Evolutionary conservation across 2,329 filamentous ascomycete species (phyloP).

Genomic region (Lecanoromycetidae sp.): DNA sequence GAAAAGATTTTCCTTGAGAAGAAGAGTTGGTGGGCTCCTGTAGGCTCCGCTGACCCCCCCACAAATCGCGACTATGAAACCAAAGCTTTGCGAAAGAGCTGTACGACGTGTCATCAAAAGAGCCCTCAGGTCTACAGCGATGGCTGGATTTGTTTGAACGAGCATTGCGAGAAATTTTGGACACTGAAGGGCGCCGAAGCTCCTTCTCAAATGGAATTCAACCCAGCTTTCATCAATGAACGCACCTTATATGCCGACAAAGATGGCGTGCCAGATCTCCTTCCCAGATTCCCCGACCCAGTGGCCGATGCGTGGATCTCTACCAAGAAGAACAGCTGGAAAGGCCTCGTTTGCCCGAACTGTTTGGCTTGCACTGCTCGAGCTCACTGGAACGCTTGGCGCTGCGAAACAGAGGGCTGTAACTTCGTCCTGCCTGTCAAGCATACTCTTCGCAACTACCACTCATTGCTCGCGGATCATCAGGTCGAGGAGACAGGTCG

Average conservation of each 20-base stretch:
- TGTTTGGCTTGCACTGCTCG: conserved; percentile 53
- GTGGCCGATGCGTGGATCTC: background rate
- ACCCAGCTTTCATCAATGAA: conserved; percentile 44
- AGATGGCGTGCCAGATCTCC: conserved; percentile 26
- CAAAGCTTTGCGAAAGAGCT: conserved; percentile 23
- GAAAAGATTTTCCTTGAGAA: conserved; percentile 46
- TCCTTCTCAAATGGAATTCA: conserved; percentile 35
- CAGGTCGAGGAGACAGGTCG: background rate
- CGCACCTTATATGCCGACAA: conserved; percentile 33
- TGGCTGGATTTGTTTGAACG: conserved; percentile 49
- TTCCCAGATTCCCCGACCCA: conserved; percentile 27
- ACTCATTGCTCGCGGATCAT: conserved; percentile 18
- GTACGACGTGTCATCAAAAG: conserved; percentile 29
- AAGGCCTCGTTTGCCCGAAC: conserved; percentile 53
- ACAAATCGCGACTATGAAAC: conserved; percentile 24
- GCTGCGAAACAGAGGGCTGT: conserved; percentile 44
- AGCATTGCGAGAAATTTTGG: conserved; percentile 45
- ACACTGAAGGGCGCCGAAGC: conserved; percentile 28
- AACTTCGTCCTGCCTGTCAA: conserved; percentile 31
- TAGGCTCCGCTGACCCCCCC: conserved; percentile 19
- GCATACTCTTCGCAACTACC: conserved; percentile 25
- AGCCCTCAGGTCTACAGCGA: conserved; percentile 29
- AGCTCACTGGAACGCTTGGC: conserved; percentile 49
- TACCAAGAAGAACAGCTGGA: conserved; percentile 16
- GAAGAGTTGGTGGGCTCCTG: conserved; percentile 48